Evolutionary conservation across 805 yeast species (phyloP).

Genomic region (Kodamaea hsintzibuensis): DNA sequence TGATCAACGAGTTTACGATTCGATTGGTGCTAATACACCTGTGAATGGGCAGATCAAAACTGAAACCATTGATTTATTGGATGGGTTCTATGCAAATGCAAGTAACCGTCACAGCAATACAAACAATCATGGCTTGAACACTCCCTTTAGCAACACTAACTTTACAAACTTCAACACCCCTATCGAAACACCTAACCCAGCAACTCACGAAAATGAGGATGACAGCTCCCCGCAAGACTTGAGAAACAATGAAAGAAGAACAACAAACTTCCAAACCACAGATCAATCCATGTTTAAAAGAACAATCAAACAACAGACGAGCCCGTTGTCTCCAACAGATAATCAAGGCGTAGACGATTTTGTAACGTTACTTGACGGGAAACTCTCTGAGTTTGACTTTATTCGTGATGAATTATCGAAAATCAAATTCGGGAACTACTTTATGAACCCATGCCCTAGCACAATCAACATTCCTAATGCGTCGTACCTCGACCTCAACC

Average conservation of each 20-base stretch:
- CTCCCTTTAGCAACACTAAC: not conserved
- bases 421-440: conserved; percentile 52
- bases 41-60: conserved; percentile 14
- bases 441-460: conserved; percentile 38
- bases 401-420: conserved; percentile 52
- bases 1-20: conserved; percentile 52
- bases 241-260: not conserved
- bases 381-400: conserved; percentile 37
- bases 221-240: not conserved
- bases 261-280: not conserved
- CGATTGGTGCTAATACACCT: conserved; percentile 21
- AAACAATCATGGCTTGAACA: not conserved
- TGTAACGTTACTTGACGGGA: not conserved
- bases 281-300: not conserved
- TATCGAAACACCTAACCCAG: not conserved
- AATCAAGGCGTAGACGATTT: not conserved
- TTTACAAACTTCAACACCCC: conserved; percentile 3
- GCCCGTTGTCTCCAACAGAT: not conserved
- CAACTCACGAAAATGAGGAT: not conserved
- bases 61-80: conserved; percentile 17
- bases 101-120: not conserved
- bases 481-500: conserved; percentile 29
- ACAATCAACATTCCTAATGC: conserved; percentile 33
- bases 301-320: not conserved
- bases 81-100: conserved; percentile 14